phyloP scores from a whole-genome alignment of 495 filamentous ascomycete genomes.

The Gamarada debralockiae region DNA sequence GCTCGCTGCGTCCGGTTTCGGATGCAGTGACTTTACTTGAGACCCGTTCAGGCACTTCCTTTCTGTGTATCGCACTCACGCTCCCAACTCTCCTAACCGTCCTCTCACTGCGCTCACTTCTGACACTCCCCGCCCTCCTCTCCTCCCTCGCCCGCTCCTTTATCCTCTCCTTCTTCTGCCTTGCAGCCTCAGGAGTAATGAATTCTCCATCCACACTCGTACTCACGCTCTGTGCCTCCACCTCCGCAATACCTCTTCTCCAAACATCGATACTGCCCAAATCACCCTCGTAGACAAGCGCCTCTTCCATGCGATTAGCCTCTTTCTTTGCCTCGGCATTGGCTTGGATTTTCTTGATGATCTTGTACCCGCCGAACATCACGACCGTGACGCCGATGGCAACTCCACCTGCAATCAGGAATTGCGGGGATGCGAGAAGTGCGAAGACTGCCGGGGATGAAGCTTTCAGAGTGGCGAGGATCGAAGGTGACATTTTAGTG shows the following conservation, averaged over 20 bases:
- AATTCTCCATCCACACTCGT: constrained; percentile 82
- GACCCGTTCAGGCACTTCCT: background rate
- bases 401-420: constrained; percentile 86
- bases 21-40: constrained; percentile 13
- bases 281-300: constrained; percentile 53
- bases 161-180: constrained; percentile 39
- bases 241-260: constrained; percentile 79
- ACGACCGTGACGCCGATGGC: constrained; percentile 87
- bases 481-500: constrained; percentile 80
- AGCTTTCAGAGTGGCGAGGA: constrained; percentile 67
- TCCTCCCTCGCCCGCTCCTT: constrained; percentile 30
- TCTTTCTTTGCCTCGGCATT: constrained; percentile 39
- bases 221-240: constrained; percentile 50
- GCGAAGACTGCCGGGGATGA: constrained; percentile 81
- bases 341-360: constrained; percentile 75
- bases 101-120: constrained; percentile 28
- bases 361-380: constrained; percentile 94
- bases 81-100: constrained; percentile 28
- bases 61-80: constrained; percentile 19
- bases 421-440: constrained; percentile 84
- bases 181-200: constrained; percentile 73
- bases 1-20: constrained; percentile 19
- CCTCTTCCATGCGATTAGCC: constrained; percentile 47
- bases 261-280: constrained; percentile 64
- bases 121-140: constrained; percentile 26